Evolutionary conservation across 306 rosid genomes (phyloP), one percentile per base, ranked within the genome.

Genomic region (Casuarina equisetifolia): DNA sequence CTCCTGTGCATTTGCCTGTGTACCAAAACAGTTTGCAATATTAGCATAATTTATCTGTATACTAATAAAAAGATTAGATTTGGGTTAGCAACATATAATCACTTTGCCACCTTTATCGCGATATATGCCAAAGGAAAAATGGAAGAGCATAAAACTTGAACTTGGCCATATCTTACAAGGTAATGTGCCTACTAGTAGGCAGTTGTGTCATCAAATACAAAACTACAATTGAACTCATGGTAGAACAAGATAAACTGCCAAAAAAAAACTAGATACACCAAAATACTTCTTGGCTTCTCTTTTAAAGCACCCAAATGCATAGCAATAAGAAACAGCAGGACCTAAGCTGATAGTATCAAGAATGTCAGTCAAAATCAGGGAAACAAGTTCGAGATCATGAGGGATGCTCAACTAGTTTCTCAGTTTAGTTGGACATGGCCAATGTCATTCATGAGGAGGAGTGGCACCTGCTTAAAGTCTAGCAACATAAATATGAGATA

Each of bases 1-100:
- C 80, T 92, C 99, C 79, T 95, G 97, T 1, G 97, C 97, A 78
- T 89, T 92, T 6, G 83, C 84, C 97, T 95, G 90, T 57, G 70
- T 13, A 87, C 64, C 39, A 73, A 43, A 76, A 61, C 59, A 74
- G 48, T 75, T 71, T 4, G 45, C 50, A 70, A 43, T 70, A 49
- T 61, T 32, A 76, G 54, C 71, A 42, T 66, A 38, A 17, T 66
- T 13, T 40, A 42, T 66, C 71, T 40, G 42, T 43, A 66, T 40
- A 40, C 35, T 20, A 2, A 8, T 13, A 45, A 38, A 77, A 54
- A 35, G 42, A 40, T 43, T 13, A n/a, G 32, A 66, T 39, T 64
- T 16, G 42, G 15, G 32, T 39, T 42, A 17, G 71, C 12, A 66
- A 39, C 42, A 16, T 42, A 42, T 2, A 7, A 1, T 16, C 32